Evolutionary conservation across 2,329 filamentous ascomycete genomes (phyloP).

Genomic region (Trichoderma polysporum): DNA sequence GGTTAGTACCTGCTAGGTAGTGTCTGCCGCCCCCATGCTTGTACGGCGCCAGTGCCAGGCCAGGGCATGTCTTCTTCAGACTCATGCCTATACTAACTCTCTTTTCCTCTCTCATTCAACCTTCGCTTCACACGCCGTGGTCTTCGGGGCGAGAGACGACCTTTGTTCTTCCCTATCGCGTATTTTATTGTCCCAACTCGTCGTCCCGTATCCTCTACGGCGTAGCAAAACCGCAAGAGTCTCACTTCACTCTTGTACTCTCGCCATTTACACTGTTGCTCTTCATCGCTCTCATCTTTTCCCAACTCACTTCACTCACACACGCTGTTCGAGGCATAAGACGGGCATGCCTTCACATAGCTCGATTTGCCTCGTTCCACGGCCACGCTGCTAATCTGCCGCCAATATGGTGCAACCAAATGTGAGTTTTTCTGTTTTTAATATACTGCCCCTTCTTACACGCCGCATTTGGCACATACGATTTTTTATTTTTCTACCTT

Average conservation of each 20-base stretch:
- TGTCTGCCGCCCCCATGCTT: constrained; percentile 38
- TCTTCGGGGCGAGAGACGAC: constrained; percentile 28
- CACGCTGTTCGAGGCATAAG: constrained; percentile 12
- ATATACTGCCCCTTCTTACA: constrained; percentile 10
- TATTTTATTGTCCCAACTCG: constrained; percentile 22
- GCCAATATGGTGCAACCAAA: constrained; percentile 42
- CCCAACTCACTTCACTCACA: constrained; percentile 4
- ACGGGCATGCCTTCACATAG: constrained; percentile 33
- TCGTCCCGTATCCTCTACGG: neutral
- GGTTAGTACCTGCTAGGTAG: constrained; percentile 26
- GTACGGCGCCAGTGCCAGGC: constrained; percentile 36
- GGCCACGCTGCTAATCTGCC: constrained; percentile 36
- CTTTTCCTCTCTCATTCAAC: constrained; percentile 35
- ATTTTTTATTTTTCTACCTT: neutral
- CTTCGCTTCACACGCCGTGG: constrained; percentile 23
- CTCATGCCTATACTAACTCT: constrained; percentile 29
- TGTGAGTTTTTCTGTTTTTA: constrained; percentile 32
- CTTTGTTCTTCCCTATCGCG: constrained; percentile 26
- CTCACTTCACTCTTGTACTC: neutral
- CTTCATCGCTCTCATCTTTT: constrained; percentile 28
- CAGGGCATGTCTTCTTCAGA: constrained; percentile 42
- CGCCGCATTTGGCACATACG: neutral
- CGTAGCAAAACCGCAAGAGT: neutral
- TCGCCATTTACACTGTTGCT: neutral
- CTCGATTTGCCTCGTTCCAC: constrained; percentile 34